Percentiles rank a stretch among this genome's conserved stretches.
These are phyloP conservation scores for Coemansia sp. DNA, from an alignment of 192 early-diverging fungal species.

Conservation along the genomic window DNA sequence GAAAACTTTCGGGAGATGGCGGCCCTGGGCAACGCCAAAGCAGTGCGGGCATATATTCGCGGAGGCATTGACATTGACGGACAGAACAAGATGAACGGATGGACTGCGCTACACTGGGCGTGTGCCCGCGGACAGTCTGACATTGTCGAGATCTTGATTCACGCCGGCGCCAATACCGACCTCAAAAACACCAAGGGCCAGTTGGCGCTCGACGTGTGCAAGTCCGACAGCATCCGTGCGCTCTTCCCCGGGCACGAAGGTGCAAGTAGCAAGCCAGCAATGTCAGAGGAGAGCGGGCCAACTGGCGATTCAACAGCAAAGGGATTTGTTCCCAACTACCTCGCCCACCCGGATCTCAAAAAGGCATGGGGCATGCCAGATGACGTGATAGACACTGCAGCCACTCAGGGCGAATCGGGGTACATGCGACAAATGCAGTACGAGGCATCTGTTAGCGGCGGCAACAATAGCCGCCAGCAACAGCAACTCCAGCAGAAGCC, in stretches of 20 bases:
- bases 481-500: neutral
- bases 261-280: neutral
- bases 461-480: neutral
- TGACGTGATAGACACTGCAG: conserved; percentile 19
- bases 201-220: conserved; percentile 63
- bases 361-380: conserved; percentile 69
- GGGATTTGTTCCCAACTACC: conserved; percentile 60
- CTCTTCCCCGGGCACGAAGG: conserved; percentile 38
- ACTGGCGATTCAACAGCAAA: neutral
- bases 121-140: conserved; percentile 61
- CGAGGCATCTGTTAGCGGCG: conserved; percentile 30
- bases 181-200: conserved; percentile 63
- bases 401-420: conserved; percentile 27
- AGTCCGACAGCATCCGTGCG: conserved; percentile 42
- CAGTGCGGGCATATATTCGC: conserved; percentile 61
- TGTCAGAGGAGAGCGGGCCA: neutral
- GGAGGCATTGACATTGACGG: conserved; percentile 66
- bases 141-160: conserved; percentile 60
- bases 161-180: conserved; percentile 60
- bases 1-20: conserved; percentile 53
- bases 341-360: conserved; percentile 64
- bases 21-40: conserved; percentile 72
- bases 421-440: conserved; percentile 31
- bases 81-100: conserved; percentile 71
- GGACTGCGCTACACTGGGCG: conserved; percentile 78